Conservation (phyloP, 768 basidiomycete genomes). For the Leccinum fibrillosum region DNA sequence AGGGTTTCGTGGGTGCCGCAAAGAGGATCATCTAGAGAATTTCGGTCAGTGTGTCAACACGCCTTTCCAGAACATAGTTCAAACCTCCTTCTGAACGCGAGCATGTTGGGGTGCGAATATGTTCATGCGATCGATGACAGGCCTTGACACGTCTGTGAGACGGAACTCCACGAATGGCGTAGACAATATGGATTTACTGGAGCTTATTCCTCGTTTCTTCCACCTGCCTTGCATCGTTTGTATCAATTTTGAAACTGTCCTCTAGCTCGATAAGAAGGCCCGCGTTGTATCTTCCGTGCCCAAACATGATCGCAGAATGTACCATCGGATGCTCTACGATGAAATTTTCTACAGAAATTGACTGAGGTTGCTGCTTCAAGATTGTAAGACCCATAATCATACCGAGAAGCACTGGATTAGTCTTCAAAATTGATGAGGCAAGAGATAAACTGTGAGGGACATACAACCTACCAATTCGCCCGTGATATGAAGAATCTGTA, state of each 20-base stretch:
- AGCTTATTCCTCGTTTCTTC: conserved; percentile 13
- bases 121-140: conserved; percentile 18
- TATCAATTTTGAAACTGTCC: conserved; percentile 8
- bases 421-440: conserved; percentile 10
- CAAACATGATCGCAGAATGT: conserved; percentile 20
- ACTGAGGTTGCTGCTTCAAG: neutral
- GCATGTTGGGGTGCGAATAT: conserved; percentile 20
- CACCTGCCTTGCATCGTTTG: conserved; percentile 6
- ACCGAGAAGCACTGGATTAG: conserved; percentile 17
- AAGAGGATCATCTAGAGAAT: conserved; percentile 17
- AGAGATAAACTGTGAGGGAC: neutral
- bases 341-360: conserved; percentile 9
- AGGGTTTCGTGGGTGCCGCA: conserved; percentile 8
- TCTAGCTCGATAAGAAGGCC: conserved; percentile 17
- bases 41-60: neutral
- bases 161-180: neutral
- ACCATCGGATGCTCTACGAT: conserved; percentile 14
- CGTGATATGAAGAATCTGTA: conserved; percentile 14
- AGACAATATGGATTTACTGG: conserved; percentile 3
- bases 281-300: conserved; percentile 17
- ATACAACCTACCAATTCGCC: conserved; percentile 15
- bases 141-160: conserved; percentile 6
- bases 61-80: neutral
- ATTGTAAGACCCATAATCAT: neutral
- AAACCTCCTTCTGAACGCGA: conserved; percentile 21